A percentile compares a stretch with the other conserved stretches of the same genome.
These are phyloP conservation scores for Tetratostichococcus sp. DNA, from an alignment of 139 green algal genomes.

Conservation along the genomic window DNA sequence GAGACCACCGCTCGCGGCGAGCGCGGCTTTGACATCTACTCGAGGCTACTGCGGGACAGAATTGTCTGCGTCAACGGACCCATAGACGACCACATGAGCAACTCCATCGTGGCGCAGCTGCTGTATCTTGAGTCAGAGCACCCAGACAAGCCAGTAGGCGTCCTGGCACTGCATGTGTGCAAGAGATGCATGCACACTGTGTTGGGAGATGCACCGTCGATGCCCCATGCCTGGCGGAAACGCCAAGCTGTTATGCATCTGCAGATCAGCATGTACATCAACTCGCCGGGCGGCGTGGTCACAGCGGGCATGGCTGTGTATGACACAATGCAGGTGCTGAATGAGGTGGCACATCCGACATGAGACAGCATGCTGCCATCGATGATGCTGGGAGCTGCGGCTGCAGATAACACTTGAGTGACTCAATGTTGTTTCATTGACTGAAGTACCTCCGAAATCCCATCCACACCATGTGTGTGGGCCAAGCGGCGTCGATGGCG, in stretches of 20 bases:
- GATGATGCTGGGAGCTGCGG: too few relatives aligned
- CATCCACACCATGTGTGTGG: conserved; percentile 88
- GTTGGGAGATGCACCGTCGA: too few relatives aligned
- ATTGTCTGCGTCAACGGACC: conserved; percentile 83
- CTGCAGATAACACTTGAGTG: too few relatives aligned
- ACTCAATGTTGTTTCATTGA: not conserved
- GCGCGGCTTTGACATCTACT: conserved; percentile 92
- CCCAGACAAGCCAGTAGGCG: conserved; percentile 77
- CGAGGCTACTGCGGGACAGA: conserved; percentile 83
- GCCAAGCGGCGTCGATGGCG: conserved; percentile 91
- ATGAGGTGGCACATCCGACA: too few relatives aligned
- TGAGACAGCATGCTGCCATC: too few relatives aligned
- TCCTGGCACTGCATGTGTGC: too few relatives aligned
- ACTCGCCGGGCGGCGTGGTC: conserved; percentile 86
- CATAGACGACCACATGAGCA: conserved; percentile 80
- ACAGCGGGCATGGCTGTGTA: conserved; percentile 95
- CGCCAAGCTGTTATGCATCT: too few relatives aligned
- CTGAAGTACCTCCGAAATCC: conserved; percentile 85
- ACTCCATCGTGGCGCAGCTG: conserved; percentile 85
- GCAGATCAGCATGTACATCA: conserved; percentile 97
- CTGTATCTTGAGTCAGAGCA: conserved; percentile 92
- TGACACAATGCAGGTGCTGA: conserved; percentile 96
- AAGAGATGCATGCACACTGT: too few relatives aligned
- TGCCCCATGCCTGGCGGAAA: too few relatives aligned
- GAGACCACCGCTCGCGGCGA: conserved; percentile 60